A percentile compares a stretch with the other conserved stretches of the same genome.
phyloP scores from a whole-genome alignment of 2,329 filamentous ascomycete species.

The Neonectria ditissima region DNA sequence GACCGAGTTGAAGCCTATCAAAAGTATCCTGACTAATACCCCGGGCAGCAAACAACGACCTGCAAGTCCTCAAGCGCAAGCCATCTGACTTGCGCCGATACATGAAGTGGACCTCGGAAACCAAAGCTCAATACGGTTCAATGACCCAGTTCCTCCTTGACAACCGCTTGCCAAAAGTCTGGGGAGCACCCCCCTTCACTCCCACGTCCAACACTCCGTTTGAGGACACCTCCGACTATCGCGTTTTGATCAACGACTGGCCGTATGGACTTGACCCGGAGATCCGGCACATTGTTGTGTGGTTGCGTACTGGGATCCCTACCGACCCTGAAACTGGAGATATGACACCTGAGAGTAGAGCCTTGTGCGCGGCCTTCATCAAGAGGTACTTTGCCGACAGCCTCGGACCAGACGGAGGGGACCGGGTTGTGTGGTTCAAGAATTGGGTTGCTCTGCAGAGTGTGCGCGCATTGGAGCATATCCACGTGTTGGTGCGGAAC shows the following conservation, averaged over 20 bases:
- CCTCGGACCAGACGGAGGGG: constrained; percentile 62
- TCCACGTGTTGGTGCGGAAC: constrained; percentile 79
- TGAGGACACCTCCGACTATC: constrained; percentile 67
- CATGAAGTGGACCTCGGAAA: constrained; percentile 78
- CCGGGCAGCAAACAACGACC: constrained; percentile 64
- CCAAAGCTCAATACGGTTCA: constrained; percentile 79
- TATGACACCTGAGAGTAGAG: constrained; percentile 75
- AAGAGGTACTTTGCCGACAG: constrained; percentile 73
- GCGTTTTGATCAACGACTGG: constrained; percentile 91
- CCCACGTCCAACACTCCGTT: constrained; percentile 65
- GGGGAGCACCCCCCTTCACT: constrained; percentile 72
- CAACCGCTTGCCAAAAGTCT: constrained; percentile 74
- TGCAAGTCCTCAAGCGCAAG: constrained; percentile 81
- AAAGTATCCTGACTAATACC: constrained; percentile 30
- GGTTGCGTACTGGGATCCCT: constrained; percentile 85
- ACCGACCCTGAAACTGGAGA: constrained; percentile 78
- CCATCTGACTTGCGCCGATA: constrained; percentile 86
- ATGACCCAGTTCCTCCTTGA: constrained; percentile 82
- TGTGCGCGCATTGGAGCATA: constrained; percentile 87
- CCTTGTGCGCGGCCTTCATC: constrained; percentile 76
- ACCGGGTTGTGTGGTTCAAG: constrained; percentile 85
- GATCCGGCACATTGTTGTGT: constrained; percentile 87
- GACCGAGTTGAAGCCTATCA: constrained; percentile 3
- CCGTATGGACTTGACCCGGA: constrained; percentile 80
- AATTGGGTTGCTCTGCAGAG: constrained; percentile 93